Evolutionary conservation across 2,329 filamentous ascomycete genomes (phyloP).

Genomic region (Penicillium sp.): DNA sequence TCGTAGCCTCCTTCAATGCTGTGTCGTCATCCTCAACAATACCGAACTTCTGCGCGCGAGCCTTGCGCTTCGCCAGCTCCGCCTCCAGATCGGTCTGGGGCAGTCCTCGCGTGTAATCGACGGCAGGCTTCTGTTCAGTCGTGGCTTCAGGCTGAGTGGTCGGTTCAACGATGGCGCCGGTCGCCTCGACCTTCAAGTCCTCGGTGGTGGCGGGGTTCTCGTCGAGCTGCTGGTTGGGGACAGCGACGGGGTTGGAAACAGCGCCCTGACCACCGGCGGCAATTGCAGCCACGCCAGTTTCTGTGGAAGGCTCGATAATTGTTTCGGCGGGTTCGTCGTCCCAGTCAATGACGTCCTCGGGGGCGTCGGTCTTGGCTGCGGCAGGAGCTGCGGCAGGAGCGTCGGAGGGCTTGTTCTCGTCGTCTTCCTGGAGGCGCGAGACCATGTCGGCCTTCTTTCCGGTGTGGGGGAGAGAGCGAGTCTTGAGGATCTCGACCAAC

Average conservation of each 20-base stretch:
- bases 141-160: slow-evolving; percentile 20
- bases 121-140: slow-evolving; percentile 33
- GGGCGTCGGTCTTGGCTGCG: slow-evolving; percentile 27
- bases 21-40: slow-evolving; percentile 42
- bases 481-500: slow-evolving; percentile 49
- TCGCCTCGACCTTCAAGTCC: slow-evolving; percentile 37
- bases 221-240: slow-evolving; percentile 41
- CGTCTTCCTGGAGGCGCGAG: slow-evolving; percentile 47
- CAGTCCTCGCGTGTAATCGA: slow-evolving; percentile 43
- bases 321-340: slow-evolving; percentile 39
- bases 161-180: slow-evolving; percentile 18
- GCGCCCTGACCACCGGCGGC: slow-evolving; percentile 39
- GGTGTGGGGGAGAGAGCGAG: slow-evolving; percentile 46
- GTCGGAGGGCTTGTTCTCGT: slow-evolving; percentile 29
- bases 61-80: slow-evolving; percentile 49
- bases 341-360: slow-evolving; percentile 47
- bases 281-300: slow-evolving; percentile 33
- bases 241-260: slow-evolving; percentile 38
- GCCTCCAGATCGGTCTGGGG: slow-evolving; percentile 45
- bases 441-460: slow-evolving; percentile 52
- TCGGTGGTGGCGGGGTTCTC: slow-evolving; percentile 38
- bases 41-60: slow-evolving; percentile 50
- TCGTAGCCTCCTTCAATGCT: slow-evolving; percentile 42
- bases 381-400: slow-evolving; percentile 21
- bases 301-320: slow-evolving; percentile 29